Conservation (phyloP, 2,329 filamentous ascomycete species). For the Penicillium polonicum region DNA sequence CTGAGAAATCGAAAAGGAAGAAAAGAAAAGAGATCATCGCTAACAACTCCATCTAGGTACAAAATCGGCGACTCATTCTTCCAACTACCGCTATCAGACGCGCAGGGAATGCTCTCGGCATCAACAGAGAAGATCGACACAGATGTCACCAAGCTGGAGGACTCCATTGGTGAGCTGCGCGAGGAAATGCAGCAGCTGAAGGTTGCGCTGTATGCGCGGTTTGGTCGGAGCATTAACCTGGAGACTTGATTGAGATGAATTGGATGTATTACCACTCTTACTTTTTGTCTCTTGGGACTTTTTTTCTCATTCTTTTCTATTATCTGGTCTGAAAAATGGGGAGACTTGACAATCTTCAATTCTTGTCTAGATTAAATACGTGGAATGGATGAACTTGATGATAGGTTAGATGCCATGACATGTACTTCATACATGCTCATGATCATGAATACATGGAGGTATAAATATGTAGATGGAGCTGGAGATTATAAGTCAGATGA, state of each 20-base stretch:
- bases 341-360: neutral
- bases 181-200: conserved; percentile 91
- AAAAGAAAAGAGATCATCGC: neutral
- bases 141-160: conserved; percentile 73
- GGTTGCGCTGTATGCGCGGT: conserved; percentile 87
- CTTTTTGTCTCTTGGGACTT: neutral
- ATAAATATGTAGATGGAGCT: neutral
- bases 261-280: neutral
- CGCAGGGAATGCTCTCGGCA: conserved; percentile 76
- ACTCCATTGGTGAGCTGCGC: conserved; percentile 68
- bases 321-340: neutral
- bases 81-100: conserved; percentile 76
- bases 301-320: neutral
- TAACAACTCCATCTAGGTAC: conserved; percentile 60
- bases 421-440: neutral
- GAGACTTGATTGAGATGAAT: conserved; percentile 62
- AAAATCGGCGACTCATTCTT: conserved; percentile 97
- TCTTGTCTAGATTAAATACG: neutral
- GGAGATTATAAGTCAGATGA: neutral
- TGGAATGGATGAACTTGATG: neutral
- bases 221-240: conserved; percentile 94
- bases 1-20: no score
- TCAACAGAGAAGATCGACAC: conserved; percentile 72
- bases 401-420: neutral
- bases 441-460: neutral